phyloP scores from a whole-genome alignment of 352 stramenopile genomes.

The Phytophthora litchii region DNA sequence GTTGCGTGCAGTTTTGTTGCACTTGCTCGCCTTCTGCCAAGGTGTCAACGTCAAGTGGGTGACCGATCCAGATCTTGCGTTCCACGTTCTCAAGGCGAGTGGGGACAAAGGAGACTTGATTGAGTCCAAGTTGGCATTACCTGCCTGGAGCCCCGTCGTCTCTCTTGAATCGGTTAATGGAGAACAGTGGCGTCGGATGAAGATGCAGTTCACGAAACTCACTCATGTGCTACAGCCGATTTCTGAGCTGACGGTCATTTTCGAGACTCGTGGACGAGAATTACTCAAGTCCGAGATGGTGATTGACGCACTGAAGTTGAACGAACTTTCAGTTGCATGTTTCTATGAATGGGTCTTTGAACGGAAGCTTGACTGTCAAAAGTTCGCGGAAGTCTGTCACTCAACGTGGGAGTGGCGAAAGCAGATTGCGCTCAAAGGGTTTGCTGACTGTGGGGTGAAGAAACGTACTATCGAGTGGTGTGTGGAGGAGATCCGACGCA shows the following conservation, averaged over 20 bases:
- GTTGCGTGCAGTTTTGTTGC: constrained; percentile 25
- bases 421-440: constrained; percentile 39
- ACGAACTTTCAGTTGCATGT: constrained; percentile 25
- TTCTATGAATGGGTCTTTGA: constrained; percentile 44
- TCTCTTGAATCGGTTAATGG: constrained; percentile 41
- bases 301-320: constrained; percentile 32
- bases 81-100: constrained; percentile 28
- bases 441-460: constrained; percentile 24
- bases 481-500: constrained; percentile 28
- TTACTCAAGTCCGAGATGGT: constrained; percentile 16
- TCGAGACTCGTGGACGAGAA: constrained; percentile 27
- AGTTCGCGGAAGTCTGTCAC: constrained; percentile 24
- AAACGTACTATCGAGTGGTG: constrained; percentile 32
- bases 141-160: constrained; percentile 30
- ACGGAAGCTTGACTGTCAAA: constrained; percentile 19
- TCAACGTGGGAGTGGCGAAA: constrained; percentile 45
- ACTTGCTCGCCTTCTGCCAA: constrained; percentile 25
- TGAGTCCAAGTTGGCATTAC: constrained; percentile 25
- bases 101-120: constrained; percentile 37
- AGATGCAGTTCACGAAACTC: constrained; percentile 26
- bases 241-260: constrained; percentile 26
- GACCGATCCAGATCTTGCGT: constrained; percentile 25
- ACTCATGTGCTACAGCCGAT: constrained; percentile 28
- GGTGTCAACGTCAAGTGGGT: constrained; percentile 38
- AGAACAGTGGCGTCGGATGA: constrained; percentile 38